These are phyloP conservation scores for Knufia petricola DNA, from an alignment of 2,329 filamentous ascomycete genomes.

Conservation along the genomic window DNA sequence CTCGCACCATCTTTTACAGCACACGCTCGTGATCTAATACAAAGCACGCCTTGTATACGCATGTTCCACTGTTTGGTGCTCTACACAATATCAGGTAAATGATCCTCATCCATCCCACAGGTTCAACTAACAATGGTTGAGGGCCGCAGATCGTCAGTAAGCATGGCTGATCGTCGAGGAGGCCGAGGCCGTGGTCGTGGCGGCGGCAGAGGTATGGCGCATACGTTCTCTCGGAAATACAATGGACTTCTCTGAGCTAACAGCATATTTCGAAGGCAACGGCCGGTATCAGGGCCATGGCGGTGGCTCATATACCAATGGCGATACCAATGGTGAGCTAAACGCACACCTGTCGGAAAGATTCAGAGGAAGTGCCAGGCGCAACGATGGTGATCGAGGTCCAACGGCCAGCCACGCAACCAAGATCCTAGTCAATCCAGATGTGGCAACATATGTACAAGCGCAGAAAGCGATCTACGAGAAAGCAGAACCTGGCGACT, in stretches of 20 bases:
- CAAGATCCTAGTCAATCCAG: conserved; percentile 12
- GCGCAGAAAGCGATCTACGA: conserved; percentile 25
- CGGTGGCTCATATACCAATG: background rate
- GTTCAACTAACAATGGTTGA: background rate
- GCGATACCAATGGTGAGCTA: conserved; percentile 13
- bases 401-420: background rate
- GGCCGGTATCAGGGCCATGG: background rate
- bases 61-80: no score
- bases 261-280: background rate
- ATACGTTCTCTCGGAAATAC: background rate
- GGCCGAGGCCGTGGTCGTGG: conserved; percentile 10
- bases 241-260: background rate
- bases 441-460: conserved; percentile 19
- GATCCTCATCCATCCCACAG: background rate
- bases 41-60: no score
- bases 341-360: conserved; percentile 20
- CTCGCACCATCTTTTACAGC: no score
- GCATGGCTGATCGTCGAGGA: background rate
- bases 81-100: no score
- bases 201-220: background rate
- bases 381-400: background rate
- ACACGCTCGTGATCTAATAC: no score
- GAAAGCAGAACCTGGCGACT: conserved; percentile 26
- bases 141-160: background rate
- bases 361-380: conserved; percentile 10